Evolutionary conservation across 2,329 filamentous ascomycete genomes (phyloP), one percentile per base, ranked within the genome.

Genomic region (Paracorniculantispora psalliotae): DNA sequence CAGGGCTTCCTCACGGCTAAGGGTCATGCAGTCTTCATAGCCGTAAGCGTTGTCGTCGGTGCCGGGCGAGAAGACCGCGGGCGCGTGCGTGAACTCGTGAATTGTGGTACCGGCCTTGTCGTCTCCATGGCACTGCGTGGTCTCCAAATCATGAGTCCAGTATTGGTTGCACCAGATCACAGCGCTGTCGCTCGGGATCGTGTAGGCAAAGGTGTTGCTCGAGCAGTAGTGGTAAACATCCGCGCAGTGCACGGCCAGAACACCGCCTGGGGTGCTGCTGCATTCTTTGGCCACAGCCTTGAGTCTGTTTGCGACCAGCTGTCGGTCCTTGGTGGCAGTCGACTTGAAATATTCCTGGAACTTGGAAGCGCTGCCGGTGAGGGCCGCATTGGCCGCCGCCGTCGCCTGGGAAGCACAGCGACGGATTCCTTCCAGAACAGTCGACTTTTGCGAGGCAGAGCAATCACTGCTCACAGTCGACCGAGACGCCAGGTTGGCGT

Each of bases 101-200:
- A 56, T 56, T 4, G 41, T 47, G 15, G 52, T 56, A 41, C 52
- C 52, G 30, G 41, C 23, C 52, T 56, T 56, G 52, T 56, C 52
- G 17, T 56, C 41, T 5, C 52, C 52, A 37, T 56, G 52, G 52
- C 52, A 47, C 23, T 35, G 19, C 37, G 35, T 46, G 17, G 52
- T 44, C 52, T 55, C 52, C n/a, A 46, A 10, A 21, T n/a, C 17
- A 13, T 19, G 12, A 2, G 37, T n/a, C 35, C 37, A 55, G 37
- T 55, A 55, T 13, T 44, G 35, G 37, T 44, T 33, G 52, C 52
- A 55, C 52, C 52, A 55, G 23, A 55, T n/a, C 12, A 55, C 52
- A 33, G 37, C 37, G 17, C 46, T 19, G 15, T 55, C 39, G n/a
- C 7, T 12, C n/a, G 52, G 28, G 13, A 55, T 25, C 12, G 52